Evolutionary conservation across 257 asterid species (phyloP).

Genomic region (Jaltomata sinuosa): DNA sequence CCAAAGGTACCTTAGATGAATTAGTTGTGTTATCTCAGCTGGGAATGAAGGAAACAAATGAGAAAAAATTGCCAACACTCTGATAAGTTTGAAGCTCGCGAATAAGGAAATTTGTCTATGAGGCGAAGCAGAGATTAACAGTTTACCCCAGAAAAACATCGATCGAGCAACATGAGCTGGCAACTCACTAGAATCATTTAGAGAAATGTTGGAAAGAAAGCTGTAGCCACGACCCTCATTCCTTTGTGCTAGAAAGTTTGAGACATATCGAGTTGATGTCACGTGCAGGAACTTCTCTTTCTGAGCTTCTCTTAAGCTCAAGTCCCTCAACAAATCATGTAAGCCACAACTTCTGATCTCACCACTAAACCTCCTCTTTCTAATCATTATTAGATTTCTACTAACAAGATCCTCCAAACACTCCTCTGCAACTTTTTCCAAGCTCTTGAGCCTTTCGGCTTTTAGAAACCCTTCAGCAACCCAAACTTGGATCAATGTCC

Average conservation of each 20-base stretch:
- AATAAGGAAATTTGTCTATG: not conserved
- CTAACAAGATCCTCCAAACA: slow-evolving; percentile 4
- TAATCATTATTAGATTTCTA: not conserved
- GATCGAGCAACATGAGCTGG: not conserved
- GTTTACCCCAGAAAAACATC: slow-evolving; percentile 10
- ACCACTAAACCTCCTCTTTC: slow-evolving; percentile 1
- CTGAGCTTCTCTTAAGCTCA: slow-evolving; percentile 1
- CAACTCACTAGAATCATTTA: not conserved
- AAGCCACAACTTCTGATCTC: not conserved
- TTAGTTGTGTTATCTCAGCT: not conserved
- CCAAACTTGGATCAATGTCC: slow-evolving; percentile 17
- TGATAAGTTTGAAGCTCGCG: slow-evolving; percentile 17
- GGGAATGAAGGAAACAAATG: slow-evolving; percentile 15
- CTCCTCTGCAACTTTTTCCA: slow-evolving; percentile 4
- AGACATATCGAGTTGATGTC: not conserved
- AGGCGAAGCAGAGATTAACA: not conserved
- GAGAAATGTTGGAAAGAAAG: not conserved
- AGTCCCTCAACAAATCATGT: not conserved
- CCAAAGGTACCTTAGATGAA: slow-evolving; percentile 24
- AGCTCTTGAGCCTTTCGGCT: not conserved
- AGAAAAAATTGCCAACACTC: slow-evolving; percentile 17
- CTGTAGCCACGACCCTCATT: not conserved
- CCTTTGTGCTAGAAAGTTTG: not conserved
- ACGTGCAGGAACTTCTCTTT: slow-evolving; percentile 1
- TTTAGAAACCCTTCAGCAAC: slow-evolving; percentile 17